Conservation (phyloP, 495 filamentous ascomycete genomes). For the Penicillium malachiteum region DNA sequence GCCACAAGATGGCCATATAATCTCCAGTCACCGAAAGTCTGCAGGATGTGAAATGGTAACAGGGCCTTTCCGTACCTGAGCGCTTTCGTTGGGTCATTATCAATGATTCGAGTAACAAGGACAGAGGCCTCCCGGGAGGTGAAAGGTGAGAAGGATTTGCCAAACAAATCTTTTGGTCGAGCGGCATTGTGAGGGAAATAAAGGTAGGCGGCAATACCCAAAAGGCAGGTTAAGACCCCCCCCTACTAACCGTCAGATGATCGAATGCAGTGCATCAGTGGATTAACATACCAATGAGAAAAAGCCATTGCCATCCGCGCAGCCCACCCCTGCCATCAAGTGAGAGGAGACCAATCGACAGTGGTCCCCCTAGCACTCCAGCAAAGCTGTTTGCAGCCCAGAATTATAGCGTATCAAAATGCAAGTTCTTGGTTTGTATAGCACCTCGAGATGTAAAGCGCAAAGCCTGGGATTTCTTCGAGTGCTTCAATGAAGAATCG, state of each 20-base stretch:
- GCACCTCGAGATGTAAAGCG: slow-evolving; percentile 39
- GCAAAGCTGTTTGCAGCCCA: slow-evolving; percentile 8
- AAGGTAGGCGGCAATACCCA: neutral
- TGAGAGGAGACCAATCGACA: slow-evolving; percentile 4
- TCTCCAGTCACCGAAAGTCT: slow-evolving; percentile 5
- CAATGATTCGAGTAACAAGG: neutral
- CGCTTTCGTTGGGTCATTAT: slow-evolving; percentile 5
- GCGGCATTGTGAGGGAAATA: slow-evolving; percentile 7
- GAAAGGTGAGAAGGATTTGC: slow-evolving; percentile 1
- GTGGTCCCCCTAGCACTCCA: slow-evolving; percentile 1
- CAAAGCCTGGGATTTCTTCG: slow-evolving; percentile 41
- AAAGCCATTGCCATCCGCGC: slow-evolving; percentile 5
- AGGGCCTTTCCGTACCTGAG: slow-evolving; percentile 2
- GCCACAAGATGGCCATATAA: slow-evolving; percentile 7
- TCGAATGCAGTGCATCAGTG: neutral
- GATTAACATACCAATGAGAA: slow-evolving; percentile 2
- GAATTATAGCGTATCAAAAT: slow-evolving; percentile 6
- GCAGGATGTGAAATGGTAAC: slow-evolving; percentile 1
- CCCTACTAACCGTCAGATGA: neutral
- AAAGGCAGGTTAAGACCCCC: slow-evolving; percentile 1
- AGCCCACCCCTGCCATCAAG: neutral
- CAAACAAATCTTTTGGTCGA: neutral
- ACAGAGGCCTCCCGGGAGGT: slow-evolving; percentile 1
- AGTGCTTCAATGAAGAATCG: slow-evolving; percentile 39
- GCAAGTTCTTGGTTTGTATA: slow-evolving; percentile 8